Percentiles rank a stretch among this genome's conserved stretches.
Evolutionary conservation across 192 early-diverging fungal species (phyloP).

Genomic region (Coemansia sp.): DNA sequence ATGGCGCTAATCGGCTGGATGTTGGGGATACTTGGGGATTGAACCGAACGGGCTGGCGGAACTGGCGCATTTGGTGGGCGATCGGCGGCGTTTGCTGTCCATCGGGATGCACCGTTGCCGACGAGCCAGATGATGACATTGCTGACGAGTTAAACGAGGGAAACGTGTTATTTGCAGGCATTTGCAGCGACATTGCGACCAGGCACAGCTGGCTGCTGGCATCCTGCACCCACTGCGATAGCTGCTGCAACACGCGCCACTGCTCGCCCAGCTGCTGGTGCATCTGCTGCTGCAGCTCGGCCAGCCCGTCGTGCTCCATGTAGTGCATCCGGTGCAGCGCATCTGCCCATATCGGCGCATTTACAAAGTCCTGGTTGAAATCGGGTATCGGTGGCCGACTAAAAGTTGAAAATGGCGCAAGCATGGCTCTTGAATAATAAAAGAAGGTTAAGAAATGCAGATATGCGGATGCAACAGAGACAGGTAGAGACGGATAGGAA

Average conservation of each 20-base stretch:
- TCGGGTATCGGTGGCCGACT: neutral
- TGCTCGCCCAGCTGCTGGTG: slow-evolving; percentile 43
- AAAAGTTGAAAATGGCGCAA: neutral
- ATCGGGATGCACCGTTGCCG: neutral
- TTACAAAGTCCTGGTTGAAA: slow-evolving; percentile 3
- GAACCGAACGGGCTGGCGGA: slow-evolving; percentile 27
- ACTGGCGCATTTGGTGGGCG: neutral
- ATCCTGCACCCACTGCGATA: slow-evolving; percentile 31
- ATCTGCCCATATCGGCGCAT: slow-evolving; percentile 5
- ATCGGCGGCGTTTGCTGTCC: neutral
- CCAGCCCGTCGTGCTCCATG: slow-evolving; percentile 1
- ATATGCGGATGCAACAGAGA: no score
- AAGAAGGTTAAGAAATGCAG: no score
- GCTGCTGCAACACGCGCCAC: slow-evolving; percentile 35
- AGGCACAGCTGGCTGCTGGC: slow-evolving; percentile 24
- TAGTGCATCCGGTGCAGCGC: slow-evolving; percentile 8
- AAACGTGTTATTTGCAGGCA: neutral
- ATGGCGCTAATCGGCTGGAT: neutral
- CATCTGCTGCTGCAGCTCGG: slow-evolving; percentile 26
- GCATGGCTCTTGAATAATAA: neutral
- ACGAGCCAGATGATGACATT: neutral
- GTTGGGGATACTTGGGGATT: slow-evolving; percentile 5
- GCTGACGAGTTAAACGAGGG: neutral
- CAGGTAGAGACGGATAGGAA: no score
- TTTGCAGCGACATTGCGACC: slow-evolving; percentile 14